phyloP scores from a whole-genome alignment of 2,329 filamentous ascomycete species.

The Thelonectria olida region DNA sequence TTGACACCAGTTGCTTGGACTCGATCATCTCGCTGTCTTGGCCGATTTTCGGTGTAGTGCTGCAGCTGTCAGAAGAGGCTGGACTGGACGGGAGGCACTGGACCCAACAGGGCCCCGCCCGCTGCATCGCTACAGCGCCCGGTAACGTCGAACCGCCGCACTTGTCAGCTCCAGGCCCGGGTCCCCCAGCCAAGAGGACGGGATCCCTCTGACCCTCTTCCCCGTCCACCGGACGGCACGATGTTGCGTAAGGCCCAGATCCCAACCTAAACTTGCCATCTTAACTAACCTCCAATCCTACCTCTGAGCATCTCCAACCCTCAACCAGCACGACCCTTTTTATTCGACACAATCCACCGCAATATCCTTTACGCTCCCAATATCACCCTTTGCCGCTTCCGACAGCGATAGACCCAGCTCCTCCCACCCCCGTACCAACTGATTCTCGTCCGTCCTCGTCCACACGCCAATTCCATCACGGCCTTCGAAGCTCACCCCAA shows the following conservation, averaged over 20 bases:
- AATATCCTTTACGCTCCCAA: not conserved
- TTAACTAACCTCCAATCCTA: constrained; percentile 2
- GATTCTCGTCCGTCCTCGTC: not conserved
- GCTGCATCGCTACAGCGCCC: not conserved
- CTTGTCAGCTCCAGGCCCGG: constrained; percentile 22
- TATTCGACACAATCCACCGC: not conserved
- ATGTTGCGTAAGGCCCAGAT: not conserved
- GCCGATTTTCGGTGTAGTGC: constrained; percentile 4
- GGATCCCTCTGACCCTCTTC: not conserved
- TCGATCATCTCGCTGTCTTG: constrained; percentile 1
- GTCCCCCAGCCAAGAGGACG: not conserved
- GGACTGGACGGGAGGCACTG: too few species aligned
- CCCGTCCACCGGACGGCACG: not conserved
- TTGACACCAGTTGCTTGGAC: not conserved
- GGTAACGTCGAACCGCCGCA: constrained; percentile 10
- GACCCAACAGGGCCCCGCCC: not conserved
- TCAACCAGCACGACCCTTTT: not conserved
- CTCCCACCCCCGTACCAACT: not conserved
- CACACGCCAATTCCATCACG: not conserved
- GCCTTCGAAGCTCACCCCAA: constrained; percentile 5
- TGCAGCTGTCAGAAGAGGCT: constrained; percentile 15
- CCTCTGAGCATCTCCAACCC: not conserved
- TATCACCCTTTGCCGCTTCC: not conserved
- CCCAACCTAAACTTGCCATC: constrained; percentile 2
- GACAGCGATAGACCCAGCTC: not conserved